Conservation (phyloP, 1,139 yeast species). For the Diutina sp. region DNA sequence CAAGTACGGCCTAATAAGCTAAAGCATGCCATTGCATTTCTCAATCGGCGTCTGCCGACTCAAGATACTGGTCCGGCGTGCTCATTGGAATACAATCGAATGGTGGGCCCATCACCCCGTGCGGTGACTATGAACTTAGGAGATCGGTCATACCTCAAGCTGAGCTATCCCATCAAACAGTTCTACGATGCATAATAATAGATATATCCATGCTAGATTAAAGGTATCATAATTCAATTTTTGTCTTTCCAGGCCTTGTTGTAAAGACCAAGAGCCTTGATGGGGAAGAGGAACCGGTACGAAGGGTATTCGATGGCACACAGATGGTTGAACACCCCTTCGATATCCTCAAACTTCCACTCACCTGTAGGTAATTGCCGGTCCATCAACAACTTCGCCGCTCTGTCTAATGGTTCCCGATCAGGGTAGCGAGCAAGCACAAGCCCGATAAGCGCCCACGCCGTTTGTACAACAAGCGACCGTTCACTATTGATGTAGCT, state of each 20-base stretch:
- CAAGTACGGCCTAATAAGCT: neutral
- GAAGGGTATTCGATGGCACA: slow-evolving; percentile 95
- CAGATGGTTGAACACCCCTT: slow-evolving; percentile 90
- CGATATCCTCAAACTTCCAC: slow-evolving; percentile 76
- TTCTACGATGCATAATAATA: neutral
- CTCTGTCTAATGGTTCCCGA: slow-evolving; percentile 44
- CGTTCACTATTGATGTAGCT: slow-evolving; percentile 48
- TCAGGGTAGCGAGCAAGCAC: slow-evolving; percentile 75
- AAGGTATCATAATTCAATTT: neutral
- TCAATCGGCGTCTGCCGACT: neutral
- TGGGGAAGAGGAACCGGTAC: slow-evolving; percentile 79
- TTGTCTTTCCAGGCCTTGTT: slow-evolving; percentile 9
- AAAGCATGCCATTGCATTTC: slow-evolving; percentile 1
- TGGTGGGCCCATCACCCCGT: neutral
- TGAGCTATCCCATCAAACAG: neutral
- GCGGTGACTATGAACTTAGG: neutral
- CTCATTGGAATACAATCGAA: neutral
- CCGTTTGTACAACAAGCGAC: slow-evolving; percentile 77
- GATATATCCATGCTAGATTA: neutral
- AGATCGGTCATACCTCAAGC: neutral
- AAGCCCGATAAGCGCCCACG: slow-evolving; percentile 86
- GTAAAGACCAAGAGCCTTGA: slow-evolving; percentile 86
- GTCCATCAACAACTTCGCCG: slow-evolving; percentile 48
- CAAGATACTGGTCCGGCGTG: neutral
- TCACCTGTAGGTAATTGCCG: slow-evolving; percentile 72